phyloP scores from a whole-genome alignment of 1,284 basidiomycete species.

The Moesziomyces parantarcticus region DNA sequence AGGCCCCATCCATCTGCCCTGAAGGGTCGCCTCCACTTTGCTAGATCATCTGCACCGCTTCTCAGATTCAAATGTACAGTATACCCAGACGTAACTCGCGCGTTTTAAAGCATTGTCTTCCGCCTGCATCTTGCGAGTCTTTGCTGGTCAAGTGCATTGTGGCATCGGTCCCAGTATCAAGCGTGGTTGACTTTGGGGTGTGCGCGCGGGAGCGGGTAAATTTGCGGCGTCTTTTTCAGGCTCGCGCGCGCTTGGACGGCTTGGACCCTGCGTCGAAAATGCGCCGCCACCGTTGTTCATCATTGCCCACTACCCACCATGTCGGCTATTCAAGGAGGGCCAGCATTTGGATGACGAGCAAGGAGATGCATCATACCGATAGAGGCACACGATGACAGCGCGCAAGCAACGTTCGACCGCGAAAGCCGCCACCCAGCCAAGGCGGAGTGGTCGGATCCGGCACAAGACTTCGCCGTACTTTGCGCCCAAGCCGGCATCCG shows the following conservation, averaged over 20 bases:
- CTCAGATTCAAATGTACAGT: not conserved
- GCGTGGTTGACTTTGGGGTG: no score
- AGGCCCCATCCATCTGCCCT: slow-evolving; percentile 29
- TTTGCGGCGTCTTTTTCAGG: not conserved
- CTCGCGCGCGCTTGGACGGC: no score
- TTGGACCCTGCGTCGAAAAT: not conserved
- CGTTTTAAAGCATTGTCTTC: no score
- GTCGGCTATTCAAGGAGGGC: no score
- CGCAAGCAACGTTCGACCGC: not conserved
- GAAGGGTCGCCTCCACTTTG: not conserved
- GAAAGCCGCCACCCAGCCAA: not conserved
- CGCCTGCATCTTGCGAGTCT: no score
- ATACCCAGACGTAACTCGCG: not conserved
- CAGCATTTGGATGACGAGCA: no score
- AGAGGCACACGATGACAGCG: not conserved
- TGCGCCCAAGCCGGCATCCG: not conserved
- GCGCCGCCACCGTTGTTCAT: no score
- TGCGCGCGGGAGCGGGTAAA: not conserved
- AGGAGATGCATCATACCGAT: no score
- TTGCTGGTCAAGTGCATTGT: no score
- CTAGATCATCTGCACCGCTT: not conserved
- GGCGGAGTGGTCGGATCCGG: slow-evolving; percentile 16
- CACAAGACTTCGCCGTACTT: slow-evolving; percentile 27
- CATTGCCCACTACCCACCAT: no score
- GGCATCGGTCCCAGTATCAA: no score